Evolutionary conservation across 345 rosid genomes (phyloP).

Genomic region (Carallia brachiata): DNA sequence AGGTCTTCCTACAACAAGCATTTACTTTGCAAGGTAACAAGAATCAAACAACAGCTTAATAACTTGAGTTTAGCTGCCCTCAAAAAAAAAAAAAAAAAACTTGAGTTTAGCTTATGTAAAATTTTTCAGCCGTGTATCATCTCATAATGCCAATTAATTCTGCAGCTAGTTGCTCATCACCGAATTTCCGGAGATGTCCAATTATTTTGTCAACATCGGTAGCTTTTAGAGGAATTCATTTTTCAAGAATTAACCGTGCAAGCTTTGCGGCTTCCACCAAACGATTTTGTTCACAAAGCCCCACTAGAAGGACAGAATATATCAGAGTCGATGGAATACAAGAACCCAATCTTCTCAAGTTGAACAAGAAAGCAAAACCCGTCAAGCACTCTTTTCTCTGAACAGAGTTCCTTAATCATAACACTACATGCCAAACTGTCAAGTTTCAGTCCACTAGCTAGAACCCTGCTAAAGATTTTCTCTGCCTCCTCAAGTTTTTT

Average conservation of each 20-base stretch:
- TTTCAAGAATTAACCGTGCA: conserved; percentile 51
- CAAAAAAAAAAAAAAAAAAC: too few species aligned
- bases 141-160: conserved; percentile 28
- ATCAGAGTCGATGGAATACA: conserved; percentile 58
- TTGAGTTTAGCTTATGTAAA: too few species aligned
- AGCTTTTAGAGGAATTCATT: conserved; percentile 39
- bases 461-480: conserved; percentile 47
- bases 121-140: conserved; percentile 5
- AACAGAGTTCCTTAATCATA: conserved; percentile 61
- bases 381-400: conserved; percentile 45
- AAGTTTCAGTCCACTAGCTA: conserved; percentile 51
- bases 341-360: conserved; percentile 46
- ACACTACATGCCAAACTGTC: conserved; percentile 68
- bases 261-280: conserved; percentile 60
- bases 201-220: conserved; percentile 37
- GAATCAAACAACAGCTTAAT: too few species aligned
- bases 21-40: too few species aligned
- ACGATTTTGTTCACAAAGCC: conserved; percentile 47
- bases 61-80: too few species aligned
- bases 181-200: conserved; percentile 41
- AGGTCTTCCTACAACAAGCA: too few species aligned
- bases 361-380: conserved; percentile 50
- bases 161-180: conserved; percentile 39
- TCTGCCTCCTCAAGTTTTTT: conserved; percentile 57
- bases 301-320: conserved; percentile 48